Evolutionary conservation across 1,139 yeast species (phyloP), one percentile per base, ranked within the genome.

Genomic region (Arxiozyma slooffiae): DNA sequence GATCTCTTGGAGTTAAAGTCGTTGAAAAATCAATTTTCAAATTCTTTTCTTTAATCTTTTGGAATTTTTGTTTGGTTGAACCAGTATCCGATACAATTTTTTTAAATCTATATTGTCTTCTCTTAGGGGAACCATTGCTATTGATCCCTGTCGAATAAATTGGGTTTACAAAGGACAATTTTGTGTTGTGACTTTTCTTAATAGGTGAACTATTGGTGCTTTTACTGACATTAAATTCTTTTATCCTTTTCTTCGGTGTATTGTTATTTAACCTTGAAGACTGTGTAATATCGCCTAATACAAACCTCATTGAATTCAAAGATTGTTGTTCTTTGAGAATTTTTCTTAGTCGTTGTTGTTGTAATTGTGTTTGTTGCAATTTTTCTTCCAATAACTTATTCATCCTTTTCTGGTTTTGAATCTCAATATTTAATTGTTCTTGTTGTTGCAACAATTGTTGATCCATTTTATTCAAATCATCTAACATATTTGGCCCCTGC

Each of bases 191-290:
- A 30, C 21, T 34, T 47, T 47, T 47, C 24, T 47, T 47, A 9
- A 17, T 47, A 7, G 49, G 49, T 9, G 49, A 47, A 22, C 16
- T 37, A 38, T 47, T 47, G 11, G 40, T 42, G 38, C 49, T 47
- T 43, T 47, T 47, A n/a, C 46, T 42, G 16, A 41, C 24, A 38
- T 37, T 37, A 22, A 48, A 48, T 24, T 44, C 45, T 36, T 48
- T 44, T 14, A 23, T 17, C 36, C 45, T 48, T 43, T 60, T 59
- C 18, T 50, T 51, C 11, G 64, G 63, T n/a, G 63, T 60, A 47
- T 44, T n/a, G n/a, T n/a, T 39, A 37, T 48, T 48, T 16, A 48
- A 38, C 24, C 48, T 39, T 17, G 51, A 45, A 17, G 52, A 46
- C 23, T 36, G 41, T 16, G 51, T 44, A 23, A 48, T 48, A 37